Conservation (phyloP, 2,329 filamentous ascomycete species). For the Emmonsiellopsis sp. region DNA sequence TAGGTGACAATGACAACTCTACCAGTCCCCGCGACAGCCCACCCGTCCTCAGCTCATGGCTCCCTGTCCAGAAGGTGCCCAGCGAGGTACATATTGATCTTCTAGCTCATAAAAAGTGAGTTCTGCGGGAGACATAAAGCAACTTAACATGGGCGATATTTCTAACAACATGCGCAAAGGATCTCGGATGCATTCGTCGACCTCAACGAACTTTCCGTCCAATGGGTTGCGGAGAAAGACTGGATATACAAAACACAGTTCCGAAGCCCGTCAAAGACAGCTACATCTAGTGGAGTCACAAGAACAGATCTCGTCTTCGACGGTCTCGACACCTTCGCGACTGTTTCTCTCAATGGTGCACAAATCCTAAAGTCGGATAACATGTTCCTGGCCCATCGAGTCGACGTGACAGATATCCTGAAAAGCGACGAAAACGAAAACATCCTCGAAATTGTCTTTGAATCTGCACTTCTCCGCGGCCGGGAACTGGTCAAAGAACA, state of each 20-base stretch:
- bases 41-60: neutral
- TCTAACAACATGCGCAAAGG: slow-evolving; percentile 1
- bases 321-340: slow-evolving; percentile 64
- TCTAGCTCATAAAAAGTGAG: slow-evolving; percentile 14
- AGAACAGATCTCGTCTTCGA: slow-evolving; percentile 56
- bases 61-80: slow-evolving; percentile 17
- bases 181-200: slow-evolving; percentile 17
- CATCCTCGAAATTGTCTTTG: slow-evolving; percentile 31
- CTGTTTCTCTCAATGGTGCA: slow-evolving; percentile 55
- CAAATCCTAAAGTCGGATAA: slow-evolving; percentile 57
- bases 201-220: slow-evolving; percentile 16
- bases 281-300: slow-evolving; percentile 15
- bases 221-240: slow-evolving; percentile 19
- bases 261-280: slow-evolving; percentile 27
- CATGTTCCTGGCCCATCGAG: slow-evolving; percentile 60
- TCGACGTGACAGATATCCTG: slow-evolving; percentile 50
- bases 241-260: slow-evolving; percentile 44
- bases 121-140: too few species aligned
- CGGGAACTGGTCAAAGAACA: slow-evolving; percentile 33
- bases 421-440: slow-evolving; percentile 21
- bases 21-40: neutral
- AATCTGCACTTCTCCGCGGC: neutral
- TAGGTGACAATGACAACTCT: slow-evolving; percentile 8
- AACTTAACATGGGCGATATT: neutral
- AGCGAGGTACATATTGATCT: slow-evolving; percentile 21